Conservation (phyloP, 2,329 filamentous ascomycete genomes). For the Calycina herbarum region DNA sequence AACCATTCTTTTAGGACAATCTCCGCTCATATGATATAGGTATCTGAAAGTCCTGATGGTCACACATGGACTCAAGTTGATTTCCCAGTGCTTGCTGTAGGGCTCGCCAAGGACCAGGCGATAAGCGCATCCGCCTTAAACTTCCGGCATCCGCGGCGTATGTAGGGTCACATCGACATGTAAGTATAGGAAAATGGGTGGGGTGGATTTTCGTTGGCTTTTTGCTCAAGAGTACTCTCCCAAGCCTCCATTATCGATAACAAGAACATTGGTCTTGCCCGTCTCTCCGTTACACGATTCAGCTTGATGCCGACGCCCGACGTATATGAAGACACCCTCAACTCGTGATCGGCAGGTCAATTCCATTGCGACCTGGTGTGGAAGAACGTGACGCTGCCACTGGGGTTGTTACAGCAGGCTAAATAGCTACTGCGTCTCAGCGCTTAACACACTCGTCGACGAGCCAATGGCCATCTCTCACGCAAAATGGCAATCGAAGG, state of each 20-base stretch:
- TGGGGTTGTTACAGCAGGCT: not conserved
- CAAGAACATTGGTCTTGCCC: not conserved
- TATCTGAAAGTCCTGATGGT: not conserved
- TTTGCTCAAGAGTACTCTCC: too few relatives aligned
- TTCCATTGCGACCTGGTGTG: not conserved
- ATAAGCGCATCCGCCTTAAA: not conserved
- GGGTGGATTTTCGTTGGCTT: not conserved
- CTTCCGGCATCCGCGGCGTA: too few relatives aligned
- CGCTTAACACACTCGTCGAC: not conserved
- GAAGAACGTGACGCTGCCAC: not conserved
- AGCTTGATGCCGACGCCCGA: not conserved
- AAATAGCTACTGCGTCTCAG: not conserved
- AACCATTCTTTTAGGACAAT: not conserved
- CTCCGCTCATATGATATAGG: not conserved
- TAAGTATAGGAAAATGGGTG: too few relatives aligned
- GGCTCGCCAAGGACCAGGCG: not conserved
- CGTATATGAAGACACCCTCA: constrained; percentile 7
- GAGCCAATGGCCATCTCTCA: not conserved
- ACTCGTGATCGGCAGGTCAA: constrained; percentile 4
- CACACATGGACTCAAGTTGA: too few relatives aligned
- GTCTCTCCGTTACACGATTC: not conserved
- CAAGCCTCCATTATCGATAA: not conserved
- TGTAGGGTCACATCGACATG: too few relatives aligned
- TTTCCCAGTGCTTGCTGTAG: too few relatives aligned
- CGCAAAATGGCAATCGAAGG: not conserved